Percentiles rank a stretch among this genome's conserved stretches.
Evolutionary conservation across 129 eudicot species (phyloP).

Genomic region (Pulicaria dysenterica): DNA sequence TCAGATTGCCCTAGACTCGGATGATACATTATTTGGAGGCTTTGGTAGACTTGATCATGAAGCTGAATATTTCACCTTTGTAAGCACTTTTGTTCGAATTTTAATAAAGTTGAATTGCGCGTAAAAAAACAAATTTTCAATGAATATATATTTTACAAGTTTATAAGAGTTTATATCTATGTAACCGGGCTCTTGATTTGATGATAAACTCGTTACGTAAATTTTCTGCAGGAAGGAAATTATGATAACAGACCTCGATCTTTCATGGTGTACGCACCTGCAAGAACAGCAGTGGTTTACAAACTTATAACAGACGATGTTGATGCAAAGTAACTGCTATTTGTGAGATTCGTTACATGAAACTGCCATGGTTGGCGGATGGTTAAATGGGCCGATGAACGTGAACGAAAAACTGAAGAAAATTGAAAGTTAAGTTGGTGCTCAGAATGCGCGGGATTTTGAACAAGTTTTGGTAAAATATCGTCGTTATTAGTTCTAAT

Average conservation of each 20-base stretch:
- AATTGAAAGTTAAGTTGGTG: neutral
- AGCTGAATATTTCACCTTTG: constrained; percentile 83
- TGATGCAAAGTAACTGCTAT: constrained; percentile 12
- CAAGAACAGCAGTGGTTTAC: constrained; percentile 85
- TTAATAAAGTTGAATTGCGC: neutral
- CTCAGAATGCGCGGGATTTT: neutral
- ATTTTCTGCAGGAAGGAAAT: constrained; percentile 59
- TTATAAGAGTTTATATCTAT: neutral
- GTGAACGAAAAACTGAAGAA: neutral
- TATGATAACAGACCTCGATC: constrained; percentile 83
- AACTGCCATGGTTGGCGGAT: constrained; percentile 22
- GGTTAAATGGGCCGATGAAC: neutral
- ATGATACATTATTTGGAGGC: constrained; percentile 81
- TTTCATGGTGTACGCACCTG: constrained; percentile 81
- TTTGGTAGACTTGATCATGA: constrained; percentile 69
- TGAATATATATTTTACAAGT: neutral
- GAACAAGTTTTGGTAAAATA: constrained; percentile 12
- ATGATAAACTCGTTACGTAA: neutral
- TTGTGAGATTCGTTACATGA: neutral
- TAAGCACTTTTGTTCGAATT: constrained; percentile 43
- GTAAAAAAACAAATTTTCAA: too few relatives aligned
- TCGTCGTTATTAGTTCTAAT: constrained; percentile 20
- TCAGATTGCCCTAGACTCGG: constrained; percentile 88
- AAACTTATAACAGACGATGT: constrained; percentile 45
- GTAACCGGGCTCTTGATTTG: neutral